Conservation (phyloP, 257 asterid genomes). For the Solanum pinnatisectum region DNA sequence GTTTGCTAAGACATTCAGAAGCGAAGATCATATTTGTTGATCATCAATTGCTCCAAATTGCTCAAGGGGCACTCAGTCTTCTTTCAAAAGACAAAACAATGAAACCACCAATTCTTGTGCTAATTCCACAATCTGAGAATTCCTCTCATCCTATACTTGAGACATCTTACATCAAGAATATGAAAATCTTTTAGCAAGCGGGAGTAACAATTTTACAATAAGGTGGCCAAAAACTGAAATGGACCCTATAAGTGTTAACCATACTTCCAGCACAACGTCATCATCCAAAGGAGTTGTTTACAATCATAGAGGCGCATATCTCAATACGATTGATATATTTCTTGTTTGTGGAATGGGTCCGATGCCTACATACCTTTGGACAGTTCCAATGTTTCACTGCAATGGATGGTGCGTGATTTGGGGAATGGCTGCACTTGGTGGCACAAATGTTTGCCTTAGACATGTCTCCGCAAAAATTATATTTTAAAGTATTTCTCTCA, state of each 20-base stretch:
- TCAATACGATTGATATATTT: not conserved
- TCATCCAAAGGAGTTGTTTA: constrained; percentile 14
- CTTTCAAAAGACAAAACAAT: not conserved
- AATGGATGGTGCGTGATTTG: constrained; percentile 24
- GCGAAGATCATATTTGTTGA: not conserved
- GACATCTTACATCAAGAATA: not conserved
- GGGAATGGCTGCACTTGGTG: constrained; percentile 27
- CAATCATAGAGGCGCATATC: not conserved
- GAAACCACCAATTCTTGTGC: constrained; percentile 13
- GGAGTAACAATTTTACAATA: constrained; percentile 1
- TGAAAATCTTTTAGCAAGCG: constrained; percentile 12
- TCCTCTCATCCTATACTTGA: not conserved
- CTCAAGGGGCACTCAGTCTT: not conserved
- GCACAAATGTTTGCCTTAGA: constrained; percentile 24
- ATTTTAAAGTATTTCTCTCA: not conserved
- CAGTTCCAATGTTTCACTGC: constrained; percentile 32
- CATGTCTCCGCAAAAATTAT: constrained; percentile 9
- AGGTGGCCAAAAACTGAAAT: constrained; percentile 19
- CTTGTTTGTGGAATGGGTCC: not conserved
- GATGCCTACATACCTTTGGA: constrained; percentile 10
- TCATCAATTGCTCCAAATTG: not conserved
- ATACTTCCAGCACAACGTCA: constrained; percentile 23
- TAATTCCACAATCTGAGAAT: constrained; percentile 9
- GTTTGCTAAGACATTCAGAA: not conserved
- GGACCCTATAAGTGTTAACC: constrained; percentile 18